These are phyloP conservation scores for Quaeritorhiza haematococci DNA, from an alignment of 371 early-diverging fungal genomes.

Conservation along the genomic window DNA sequence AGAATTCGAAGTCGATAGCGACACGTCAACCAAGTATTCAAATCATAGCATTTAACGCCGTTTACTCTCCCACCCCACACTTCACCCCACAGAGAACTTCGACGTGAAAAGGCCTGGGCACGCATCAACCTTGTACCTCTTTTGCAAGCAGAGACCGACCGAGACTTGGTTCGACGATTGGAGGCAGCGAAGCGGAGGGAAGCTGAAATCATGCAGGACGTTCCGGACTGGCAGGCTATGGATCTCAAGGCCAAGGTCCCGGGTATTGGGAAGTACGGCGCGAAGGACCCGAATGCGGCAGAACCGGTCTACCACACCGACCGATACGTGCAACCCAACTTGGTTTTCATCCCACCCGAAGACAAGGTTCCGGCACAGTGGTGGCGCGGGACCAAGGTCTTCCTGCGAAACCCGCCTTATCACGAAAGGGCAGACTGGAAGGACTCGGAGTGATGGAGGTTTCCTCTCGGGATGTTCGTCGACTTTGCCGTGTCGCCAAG, in stretches of 20 bases:
- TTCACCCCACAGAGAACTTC: slow-evolving; percentile 78
- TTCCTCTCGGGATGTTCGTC: background rate
- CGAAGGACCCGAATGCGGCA: slow-evolving; percentile 19
- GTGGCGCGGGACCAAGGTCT: slow-evolving; percentile 47
- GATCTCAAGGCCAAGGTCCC: slow-evolving; percentile 41
- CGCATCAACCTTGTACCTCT: slow-evolving; percentile 74
- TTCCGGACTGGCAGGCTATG: slow-evolving; percentile 60
- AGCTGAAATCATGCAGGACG: slow-evolving; percentile 82
- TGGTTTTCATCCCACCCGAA: slow-evolving; percentile 33
- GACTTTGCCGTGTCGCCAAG: no score
- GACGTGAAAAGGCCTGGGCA: slow-evolving; percentile 90
- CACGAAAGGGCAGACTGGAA: slow-evolving; percentile 14
- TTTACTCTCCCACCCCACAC: no score
- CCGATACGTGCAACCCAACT: slow-evolving; percentile 66
- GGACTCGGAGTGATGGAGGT: background rate
- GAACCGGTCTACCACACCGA: slow-evolving; percentile 83
- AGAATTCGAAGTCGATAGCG: no score
- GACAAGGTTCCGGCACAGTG: slow-evolving; percentile 35
- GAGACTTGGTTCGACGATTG: slow-evolving; percentile 83
- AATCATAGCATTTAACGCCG: slow-evolving; percentile 2
- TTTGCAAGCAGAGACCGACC: slow-evolving; percentile 90
- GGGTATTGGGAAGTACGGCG: slow-evolving; percentile 37
- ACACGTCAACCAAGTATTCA: no score
- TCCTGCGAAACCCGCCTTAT: slow-evolving; percentile 26
- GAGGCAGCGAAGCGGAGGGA: slow-evolving; percentile 72